Conservation (phyloP, 2,329 filamentous ascomycete species). For the Aspergillus costaricaensis region DNA sequence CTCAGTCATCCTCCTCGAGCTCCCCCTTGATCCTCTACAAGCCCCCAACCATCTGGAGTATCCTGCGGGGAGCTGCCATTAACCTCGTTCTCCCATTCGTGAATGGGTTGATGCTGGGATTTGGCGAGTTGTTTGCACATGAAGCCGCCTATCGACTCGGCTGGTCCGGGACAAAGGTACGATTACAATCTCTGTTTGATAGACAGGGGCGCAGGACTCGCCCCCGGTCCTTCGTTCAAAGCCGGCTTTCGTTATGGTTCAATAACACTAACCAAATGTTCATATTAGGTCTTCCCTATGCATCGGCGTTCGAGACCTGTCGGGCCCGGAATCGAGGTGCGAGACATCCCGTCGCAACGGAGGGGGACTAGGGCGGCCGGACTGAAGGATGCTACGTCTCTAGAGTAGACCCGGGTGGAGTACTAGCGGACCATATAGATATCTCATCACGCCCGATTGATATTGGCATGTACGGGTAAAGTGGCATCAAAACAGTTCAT, state of each 20-base stretch:
- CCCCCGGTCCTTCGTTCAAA: neutral
- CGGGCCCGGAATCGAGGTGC: conserved; percentile 80
- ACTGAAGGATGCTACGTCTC: conserved; percentile 65
- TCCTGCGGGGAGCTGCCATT: conserved; percentile 86
- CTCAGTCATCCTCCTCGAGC: conserved; percentile 36
- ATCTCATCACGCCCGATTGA: conserved; percentile 3
- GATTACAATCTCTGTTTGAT: conserved; percentile 24
- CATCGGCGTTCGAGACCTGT: conserved; percentile 67
- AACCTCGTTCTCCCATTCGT: conserved; percentile 94
- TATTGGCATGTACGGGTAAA: neutral
- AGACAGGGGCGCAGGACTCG: too few species aligned
- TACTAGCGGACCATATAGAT: conserved; percentile 9
- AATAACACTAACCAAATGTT: neutral
- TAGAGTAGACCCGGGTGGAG: conserved; percentile 57
- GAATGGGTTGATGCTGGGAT: conserved; percentile 97
- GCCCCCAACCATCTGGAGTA: conserved; percentile 81
- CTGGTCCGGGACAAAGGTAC: conserved; percentile 91
- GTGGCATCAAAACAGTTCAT: neutral
- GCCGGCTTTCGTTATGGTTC: neutral
- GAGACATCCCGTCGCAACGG: conserved; percentile 62
- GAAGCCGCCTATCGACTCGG: conserved; percentile 91
- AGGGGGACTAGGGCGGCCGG: conserved; percentile 55
- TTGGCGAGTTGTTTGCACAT: conserved; percentile 94
- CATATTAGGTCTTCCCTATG: conserved; percentile 56
- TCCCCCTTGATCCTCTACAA: conserved; percentile 67